These are phyloP conservation scores for Phytophthora cryptogea DNA, from an alignment of 352 stramenopile genomes.

Conservation along the genomic window DNA sequence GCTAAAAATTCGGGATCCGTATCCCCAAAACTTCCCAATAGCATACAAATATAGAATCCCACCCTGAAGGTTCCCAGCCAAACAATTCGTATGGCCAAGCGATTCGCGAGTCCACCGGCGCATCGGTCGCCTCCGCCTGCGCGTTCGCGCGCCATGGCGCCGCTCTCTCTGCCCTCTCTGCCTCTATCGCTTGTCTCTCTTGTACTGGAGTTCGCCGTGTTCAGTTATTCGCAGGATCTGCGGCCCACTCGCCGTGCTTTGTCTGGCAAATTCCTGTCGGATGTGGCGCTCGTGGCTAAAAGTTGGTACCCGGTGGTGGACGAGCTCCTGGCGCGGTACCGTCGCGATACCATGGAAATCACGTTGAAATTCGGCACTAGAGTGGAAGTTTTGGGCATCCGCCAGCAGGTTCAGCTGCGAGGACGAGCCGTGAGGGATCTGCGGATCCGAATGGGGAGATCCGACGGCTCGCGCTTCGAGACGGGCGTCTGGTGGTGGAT, in stretches of 20 bases:
- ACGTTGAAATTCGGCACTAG: constrained; percentile 35
- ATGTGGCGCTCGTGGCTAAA: constrained; percentile 39
- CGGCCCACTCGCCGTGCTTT: constrained; percentile 6
- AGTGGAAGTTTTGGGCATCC: constrained; percentile 29
- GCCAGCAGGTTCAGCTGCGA: constrained; percentile 26
- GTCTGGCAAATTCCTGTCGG: constrained; percentile 16
- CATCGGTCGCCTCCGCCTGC: constrained; percentile 1
- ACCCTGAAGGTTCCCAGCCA: no score
- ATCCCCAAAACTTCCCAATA: no score
- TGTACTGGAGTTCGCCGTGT: constrained; percentile 37
- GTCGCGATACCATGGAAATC: constrained; percentile 36
- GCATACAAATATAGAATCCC: no score
- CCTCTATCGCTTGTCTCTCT: constrained; percentile 40
- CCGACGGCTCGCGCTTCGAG: constrained; percentile 34
- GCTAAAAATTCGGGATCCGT: no score
- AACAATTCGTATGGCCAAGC: constrained; percentile 15
- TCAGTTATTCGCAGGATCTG: constrained; percentile 22
- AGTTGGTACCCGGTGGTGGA: constrained; percentile 38
- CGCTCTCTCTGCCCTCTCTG: constrained; percentile 19
- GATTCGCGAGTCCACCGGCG: neutral
- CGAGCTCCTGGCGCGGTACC: constrained; percentile 33
- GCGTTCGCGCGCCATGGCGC: constrained; percentile 4
- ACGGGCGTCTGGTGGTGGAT: constrained; percentile 35
- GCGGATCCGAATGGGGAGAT: constrained; percentile 37
- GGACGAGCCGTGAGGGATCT: constrained; percentile 36